These are phyloP conservation scores for Fusarium pseudoanthophilum DNA, from an alignment of 2,329 filamentous ascomycete genomes.

Conservation along the genomic window DNA sequence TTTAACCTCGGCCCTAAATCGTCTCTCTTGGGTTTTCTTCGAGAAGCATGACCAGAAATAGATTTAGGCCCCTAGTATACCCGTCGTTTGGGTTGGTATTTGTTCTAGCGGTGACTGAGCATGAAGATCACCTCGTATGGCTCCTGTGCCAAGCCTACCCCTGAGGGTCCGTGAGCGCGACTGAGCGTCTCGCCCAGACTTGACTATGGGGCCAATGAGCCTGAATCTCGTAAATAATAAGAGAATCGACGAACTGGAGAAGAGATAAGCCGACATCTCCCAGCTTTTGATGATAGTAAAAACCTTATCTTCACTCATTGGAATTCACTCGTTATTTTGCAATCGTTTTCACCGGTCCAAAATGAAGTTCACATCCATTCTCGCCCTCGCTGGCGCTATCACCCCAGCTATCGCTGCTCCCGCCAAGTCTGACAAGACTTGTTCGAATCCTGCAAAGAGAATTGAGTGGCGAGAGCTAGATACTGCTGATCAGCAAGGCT, in stretches of 20 bases:
- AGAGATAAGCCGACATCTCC: fast-evolving
- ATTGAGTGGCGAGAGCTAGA: conserved; percentile 8
- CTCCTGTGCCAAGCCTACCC: background rate
- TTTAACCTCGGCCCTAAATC: background rate
- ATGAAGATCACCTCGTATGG: background rate
- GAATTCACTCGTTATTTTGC: background rate
- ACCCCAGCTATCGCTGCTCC: background rate
- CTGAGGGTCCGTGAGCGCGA: background rate
- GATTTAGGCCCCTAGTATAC: background rate
- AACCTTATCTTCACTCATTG: fast-evolving
- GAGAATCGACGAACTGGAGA: fast-evolving
- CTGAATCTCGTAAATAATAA: background rate
- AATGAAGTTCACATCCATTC: background rate
- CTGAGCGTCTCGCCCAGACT: too few species aligned
- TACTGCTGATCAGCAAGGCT: background rate
- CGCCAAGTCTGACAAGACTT: background rate
- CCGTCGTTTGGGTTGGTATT: fast-evolving
- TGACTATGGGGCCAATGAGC: background rate
- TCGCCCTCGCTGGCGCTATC: background rate
- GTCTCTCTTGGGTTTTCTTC: fast-evolving
- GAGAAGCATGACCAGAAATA: background rate
- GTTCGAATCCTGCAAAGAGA: background rate
- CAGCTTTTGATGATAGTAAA: too few species aligned
- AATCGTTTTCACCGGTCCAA: too few species aligned
- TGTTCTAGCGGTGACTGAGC: background rate